These are phyloP conservation scores for Canavalia gladiata DNA, from an alignment of 306 rosid species.

Conservation along the genomic window DNA sequence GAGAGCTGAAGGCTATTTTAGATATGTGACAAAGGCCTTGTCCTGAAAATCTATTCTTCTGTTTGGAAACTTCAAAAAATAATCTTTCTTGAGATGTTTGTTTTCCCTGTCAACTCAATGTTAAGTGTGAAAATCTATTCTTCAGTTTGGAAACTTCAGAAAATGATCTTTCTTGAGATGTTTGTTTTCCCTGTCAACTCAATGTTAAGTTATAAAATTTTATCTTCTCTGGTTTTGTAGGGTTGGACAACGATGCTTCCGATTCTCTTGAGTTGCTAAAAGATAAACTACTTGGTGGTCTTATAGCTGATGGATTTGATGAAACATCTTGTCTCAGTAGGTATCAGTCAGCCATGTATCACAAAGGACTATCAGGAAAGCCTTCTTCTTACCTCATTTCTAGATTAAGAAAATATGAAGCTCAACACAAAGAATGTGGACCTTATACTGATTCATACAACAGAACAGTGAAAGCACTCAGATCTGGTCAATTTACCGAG, in stretches of 20 bases:
- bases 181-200: not conserved
- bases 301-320: constrained; percentile 65
- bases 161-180: not conserved
- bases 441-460: constrained; percentile 71
- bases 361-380: constrained; percentile 51
- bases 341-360: constrained; percentile 61
- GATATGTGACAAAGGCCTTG: not conserved
- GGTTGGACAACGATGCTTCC: constrained; percentile 46
- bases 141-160: not conserved
- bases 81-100: not conserved
- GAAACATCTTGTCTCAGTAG: constrained; percentile 74
- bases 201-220: constrained; percentile 35
- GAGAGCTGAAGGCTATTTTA: not conserved
- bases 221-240: constrained; percentile 45
- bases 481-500: constrained; percentile 54
- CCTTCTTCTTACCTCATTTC: constrained; percentile 73
- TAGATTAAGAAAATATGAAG: constrained; percentile 69
- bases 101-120: not conserved
- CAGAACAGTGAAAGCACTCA: constrained; percentile 63
- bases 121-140: not conserved
- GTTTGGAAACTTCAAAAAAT: constrained; percentile 9
- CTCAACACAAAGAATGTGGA: constrained; percentile 72
- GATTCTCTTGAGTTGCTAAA: constrained; percentile 45
- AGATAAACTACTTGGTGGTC: constrained; percentile 65
- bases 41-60: not conserved